Conservation (phyloP, 148 eudicot genomes). For the Nepenthes mirabilis region DNA sequence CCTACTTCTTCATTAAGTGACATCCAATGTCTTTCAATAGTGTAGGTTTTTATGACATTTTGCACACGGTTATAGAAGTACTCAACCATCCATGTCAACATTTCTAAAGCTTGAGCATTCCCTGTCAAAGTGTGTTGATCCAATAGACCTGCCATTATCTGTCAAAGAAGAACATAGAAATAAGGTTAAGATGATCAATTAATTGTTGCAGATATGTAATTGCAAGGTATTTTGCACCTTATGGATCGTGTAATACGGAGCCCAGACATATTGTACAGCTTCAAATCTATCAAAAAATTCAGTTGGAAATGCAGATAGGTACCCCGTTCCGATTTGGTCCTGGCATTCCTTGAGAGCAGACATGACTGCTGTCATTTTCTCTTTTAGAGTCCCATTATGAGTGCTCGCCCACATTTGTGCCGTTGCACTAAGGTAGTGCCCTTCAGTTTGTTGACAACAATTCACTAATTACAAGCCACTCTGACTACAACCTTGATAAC, state of each 20-base stretch:
- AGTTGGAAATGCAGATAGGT: constrained; percentile 89
- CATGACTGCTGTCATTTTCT: constrained; percentile 55
- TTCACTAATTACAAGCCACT: background rate
- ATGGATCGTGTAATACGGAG: constrained; percentile 97
- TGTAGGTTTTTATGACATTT: constrained; percentile 51
- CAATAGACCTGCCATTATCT: constrained; percentile 89
- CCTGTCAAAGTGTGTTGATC: constrained; percentile 70
- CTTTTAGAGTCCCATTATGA: constrained; percentile 44
- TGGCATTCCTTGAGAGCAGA: constrained; percentile 67
- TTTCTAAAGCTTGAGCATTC: constrained; percentile 52
- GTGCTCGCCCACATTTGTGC: constrained; percentile 99
- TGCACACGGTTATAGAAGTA: constrained; percentile 78
- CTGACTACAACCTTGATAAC: too few relatives aligned
- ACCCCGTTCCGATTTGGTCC: constrained; percentile 66
- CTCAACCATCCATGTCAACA: constrained; percentile 68
- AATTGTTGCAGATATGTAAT: background rate
- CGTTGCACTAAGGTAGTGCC: constrained; percentile 90
- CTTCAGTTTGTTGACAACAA: constrained; percentile 24
- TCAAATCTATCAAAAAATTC: constrained; percentile 73
- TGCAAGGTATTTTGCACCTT: constrained; percentile 35
- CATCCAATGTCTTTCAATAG: constrained; percentile 56
- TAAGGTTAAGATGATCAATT: background rate
- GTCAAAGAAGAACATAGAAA: constrained; percentile 5
- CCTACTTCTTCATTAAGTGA: constrained; percentile 85
- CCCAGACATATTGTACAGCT: constrained; percentile 83